Evolutionary conservation across 805 yeast species (phyloP), one percentile per base, ranked within the genome.

Genomic region (Candida coquimbonensis): DNA sequence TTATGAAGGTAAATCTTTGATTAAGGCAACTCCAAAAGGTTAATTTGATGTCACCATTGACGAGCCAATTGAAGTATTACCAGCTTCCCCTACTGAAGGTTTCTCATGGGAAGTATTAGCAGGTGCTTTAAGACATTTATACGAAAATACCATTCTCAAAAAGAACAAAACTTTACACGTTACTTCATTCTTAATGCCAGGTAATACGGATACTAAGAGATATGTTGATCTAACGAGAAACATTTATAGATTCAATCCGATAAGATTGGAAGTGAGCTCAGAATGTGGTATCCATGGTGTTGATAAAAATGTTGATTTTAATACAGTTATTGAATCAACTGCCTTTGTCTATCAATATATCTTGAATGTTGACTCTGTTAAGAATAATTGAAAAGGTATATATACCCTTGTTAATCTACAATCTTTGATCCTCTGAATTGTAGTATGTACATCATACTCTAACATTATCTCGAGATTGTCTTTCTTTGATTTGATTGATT

Each of bases 171-270:
- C 88, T 1, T 65, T 73, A 38, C 84, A 81, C 55, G 69, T 80
- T n/a, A 41, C 48, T 11, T 48, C 50, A 29, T 39, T 40, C 42
- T 26, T 83, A 38, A 75, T 79, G 73, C 70, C 83, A 7, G 89
- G 82, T 19, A 83, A 82, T 60, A 83, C 90, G 2, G 91, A 84
- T 57, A 83, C 89, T 9, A 68, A 70, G 47, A 70, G 73, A 55
- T 84, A 80, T 62, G 80, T 87, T 87, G 59, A 65, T 38, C 63
- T 84, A 52, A 75, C 83, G 3, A 61, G 67, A 37, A 74, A 82
- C 56, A 81, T 84, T 40, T 84, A 70, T 64, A 69, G 90, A 46
- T 79, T 64, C 42, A 52, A 53, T n/a, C 68, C 66, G 36, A 56
- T 58, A 27, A 40, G 50, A 38, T 37, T 45, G 34, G 48, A 45